phyloP scores from a whole-genome alignment of 495 filamentous ascomycete genomes.

The Parathielavia hyrcaniae region DNA sequence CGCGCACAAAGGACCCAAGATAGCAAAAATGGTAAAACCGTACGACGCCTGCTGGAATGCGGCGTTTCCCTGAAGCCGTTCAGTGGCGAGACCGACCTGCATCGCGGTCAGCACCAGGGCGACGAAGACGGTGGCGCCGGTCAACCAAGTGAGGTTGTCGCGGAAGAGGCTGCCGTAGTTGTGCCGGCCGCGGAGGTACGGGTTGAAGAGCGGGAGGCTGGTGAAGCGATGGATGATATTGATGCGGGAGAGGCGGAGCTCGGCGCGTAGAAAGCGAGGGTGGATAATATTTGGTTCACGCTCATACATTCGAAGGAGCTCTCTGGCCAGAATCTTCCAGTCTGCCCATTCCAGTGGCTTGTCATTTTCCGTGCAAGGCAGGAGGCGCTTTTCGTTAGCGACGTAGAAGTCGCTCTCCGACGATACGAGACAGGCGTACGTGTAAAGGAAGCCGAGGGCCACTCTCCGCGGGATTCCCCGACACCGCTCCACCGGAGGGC shows the following conservation, averaged over 20 bases:
- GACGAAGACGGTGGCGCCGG: constrained; percentile 1
- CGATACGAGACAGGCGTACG: constrained; percentile 36
- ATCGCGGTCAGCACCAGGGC: constrained; percentile 2
- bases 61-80: not conserved
- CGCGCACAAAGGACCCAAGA: no score
- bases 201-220: constrained; percentile 3
- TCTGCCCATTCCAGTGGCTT: constrained; percentile 4
- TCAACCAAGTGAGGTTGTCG: not conserved
- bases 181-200: not conserved
- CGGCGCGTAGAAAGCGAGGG: constrained; percentile 11
- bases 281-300: not conserved
- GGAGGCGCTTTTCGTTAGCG: constrained; percentile 30
- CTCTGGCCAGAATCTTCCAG: constrained; percentile 14
- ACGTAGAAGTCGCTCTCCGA: constrained; percentile 38
- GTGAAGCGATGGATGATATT: constrained; percentile 1
- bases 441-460: constrained; percentile 36
- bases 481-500: constrained; percentile 2
- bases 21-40: not conserved
- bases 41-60: constrained; percentile 7
- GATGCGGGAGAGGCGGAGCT: constrained; percentile 1
- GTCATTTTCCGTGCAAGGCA: constrained; percentile 24
- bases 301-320: constrained; percentile 9
- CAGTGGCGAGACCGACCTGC: not conserved
- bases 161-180: constrained; percentile 4
- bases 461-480: constrained; percentile 4